These are phyloP conservation scores for Neurospora crassa DNA, from an alignment of 2,329 filamentous ascomycete species.

Conservation along the genomic window DNA sequence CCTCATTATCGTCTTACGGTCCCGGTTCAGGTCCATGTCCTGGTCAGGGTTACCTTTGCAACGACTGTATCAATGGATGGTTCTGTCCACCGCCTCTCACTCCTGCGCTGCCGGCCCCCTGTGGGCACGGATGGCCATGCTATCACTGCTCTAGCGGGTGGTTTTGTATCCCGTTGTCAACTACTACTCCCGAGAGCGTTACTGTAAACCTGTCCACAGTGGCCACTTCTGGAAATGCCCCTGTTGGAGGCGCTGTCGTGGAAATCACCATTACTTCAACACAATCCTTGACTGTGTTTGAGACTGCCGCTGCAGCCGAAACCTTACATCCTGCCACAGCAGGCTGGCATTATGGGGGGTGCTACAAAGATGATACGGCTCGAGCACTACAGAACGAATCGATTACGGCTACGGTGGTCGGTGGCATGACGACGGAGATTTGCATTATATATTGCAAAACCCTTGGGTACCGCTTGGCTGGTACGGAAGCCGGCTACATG, in stretches of 20 bases:
- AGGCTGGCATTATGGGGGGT: constrained; percentile 13
- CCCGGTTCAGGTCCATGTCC: constrained; percentile 24
- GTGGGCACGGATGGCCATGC: constrained; percentile 28
- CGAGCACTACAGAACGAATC: constrained; percentile 12
- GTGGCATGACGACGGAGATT: constrained; percentile 12
- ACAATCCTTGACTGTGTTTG: constrained; percentile 3
- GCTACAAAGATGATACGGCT: constrained; percentile 12
- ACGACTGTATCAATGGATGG: constrained; percentile 27
- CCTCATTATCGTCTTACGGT: neutral
- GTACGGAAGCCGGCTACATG: constrained; percentile 13
- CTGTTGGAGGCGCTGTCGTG: neutral
- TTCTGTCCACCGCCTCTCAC: constrained; percentile 27
- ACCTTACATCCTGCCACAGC: constrained; percentile 6
- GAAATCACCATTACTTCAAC: constrained; percentile 3
- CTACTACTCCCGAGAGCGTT: constrained; percentile 7
- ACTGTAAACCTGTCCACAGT: constrained; percentile 1
- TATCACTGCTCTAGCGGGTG: constrained; percentile 26
- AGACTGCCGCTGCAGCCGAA: neutral
- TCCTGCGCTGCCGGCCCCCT: constrained; percentile 24
- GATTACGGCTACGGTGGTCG: constrained; percentile 3
- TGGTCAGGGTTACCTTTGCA: constrained; percentile 26
- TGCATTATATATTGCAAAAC: constrained; percentile 13
- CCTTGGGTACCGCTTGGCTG: constrained; percentile 12
- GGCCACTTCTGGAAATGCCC: neutral
- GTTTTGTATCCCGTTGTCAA: constrained; percentile 25